Evolutionary conservation across 768 basidiomycete species (phyloP).

Genomic region (Rhizopogon salebrosus): DNA sequence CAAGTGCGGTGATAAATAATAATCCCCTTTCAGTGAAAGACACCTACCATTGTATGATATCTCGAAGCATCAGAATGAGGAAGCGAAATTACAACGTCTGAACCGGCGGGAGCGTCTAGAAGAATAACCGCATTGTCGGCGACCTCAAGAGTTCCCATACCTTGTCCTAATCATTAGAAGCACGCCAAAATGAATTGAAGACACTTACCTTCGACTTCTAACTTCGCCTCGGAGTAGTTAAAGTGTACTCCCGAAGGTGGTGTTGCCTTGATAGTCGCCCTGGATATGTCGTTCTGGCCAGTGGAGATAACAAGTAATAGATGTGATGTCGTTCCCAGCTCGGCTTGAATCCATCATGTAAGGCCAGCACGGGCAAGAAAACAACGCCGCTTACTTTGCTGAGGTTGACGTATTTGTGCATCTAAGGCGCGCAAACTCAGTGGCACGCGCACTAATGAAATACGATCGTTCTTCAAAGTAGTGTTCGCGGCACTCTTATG

Average conservation of each 20-base stretch:
- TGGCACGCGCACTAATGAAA: constrained; percentile 55
- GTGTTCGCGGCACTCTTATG: constrained; percentile 30
- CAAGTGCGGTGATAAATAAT: constrained; percentile 1
- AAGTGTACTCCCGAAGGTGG: constrained; percentile 51
- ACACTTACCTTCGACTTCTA: constrained; percentile 31
- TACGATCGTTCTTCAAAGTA: constrained; percentile 24
- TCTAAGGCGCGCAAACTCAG: constrained; percentile 59
- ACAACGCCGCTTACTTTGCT: constrained; percentile 24
- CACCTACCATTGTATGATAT: constrained; percentile 54
- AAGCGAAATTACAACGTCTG: constrained; percentile 43
- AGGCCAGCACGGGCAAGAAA: constrained; percentile 2
- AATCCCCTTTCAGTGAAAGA: constrained; percentile 1
- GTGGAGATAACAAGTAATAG: constrained; percentile 56
- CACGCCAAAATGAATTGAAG: constrained; percentile 7
- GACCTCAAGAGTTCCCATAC: constrained; percentile 28
- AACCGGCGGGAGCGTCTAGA: constrained; percentile 41
- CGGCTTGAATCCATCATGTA: constrained; percentile 38
- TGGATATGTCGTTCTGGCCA: constrained; percentile 62
- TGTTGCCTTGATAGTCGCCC: constrained; percentile 48
- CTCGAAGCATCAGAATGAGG: constrained; percentile 67
- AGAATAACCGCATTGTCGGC: constrained; percentile 43
- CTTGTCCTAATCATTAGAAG: constrained; percentile 5
- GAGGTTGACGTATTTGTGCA: constrained; percentile 57
- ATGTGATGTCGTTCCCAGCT: constrained; percentile 54
- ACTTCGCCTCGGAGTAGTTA: constrained; percentile 34